Conservation (phyloP, 2,329 filamentous ascomycete genomes). For the Hansfordia pulvinata region DNA sequence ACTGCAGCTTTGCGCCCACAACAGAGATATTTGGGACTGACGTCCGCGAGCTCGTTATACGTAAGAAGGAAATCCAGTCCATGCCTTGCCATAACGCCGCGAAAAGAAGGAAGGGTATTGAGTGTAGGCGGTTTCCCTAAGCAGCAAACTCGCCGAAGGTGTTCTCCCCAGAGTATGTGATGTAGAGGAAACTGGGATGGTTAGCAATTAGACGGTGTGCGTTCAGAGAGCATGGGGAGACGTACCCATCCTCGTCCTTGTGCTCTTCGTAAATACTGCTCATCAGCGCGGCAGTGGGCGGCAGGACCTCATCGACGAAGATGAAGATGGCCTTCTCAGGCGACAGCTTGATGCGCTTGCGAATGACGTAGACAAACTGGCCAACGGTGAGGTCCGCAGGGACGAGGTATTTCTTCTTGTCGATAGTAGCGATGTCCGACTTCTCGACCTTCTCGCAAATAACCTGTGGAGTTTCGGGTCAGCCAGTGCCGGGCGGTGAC, state of each 20-base stretch:
- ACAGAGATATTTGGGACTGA: too few relatives aligned
- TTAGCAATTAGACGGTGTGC: constrained; percentile 4
- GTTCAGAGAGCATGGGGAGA: constrained; percentile 6
- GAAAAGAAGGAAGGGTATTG: neutral
- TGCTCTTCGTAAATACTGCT: constrained; percentile 99
- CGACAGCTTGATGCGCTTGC: constrained; percentile 98
- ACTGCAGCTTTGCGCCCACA: too few relatives aligned
- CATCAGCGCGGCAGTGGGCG: constrained; percentile 94
- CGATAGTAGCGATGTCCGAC: constrained; percentile 97
- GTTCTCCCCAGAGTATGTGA: constrained; percentile 99
- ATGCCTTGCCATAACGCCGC: constrained; percentile 1
- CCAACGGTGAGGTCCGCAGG: constrained; percentile 95
- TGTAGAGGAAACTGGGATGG: constrained; percentile 76
- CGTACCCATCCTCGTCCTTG: constrained; percentile 67
- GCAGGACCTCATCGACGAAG: constrained; percentile 96
- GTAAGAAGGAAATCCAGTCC: too few relatives aligned
- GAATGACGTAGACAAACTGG: constrained; percentile 99
- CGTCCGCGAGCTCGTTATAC: too few relatives aligned
- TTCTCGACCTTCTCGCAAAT: constrained; percentile 99
- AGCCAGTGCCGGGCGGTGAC: constrained; percentile 11
- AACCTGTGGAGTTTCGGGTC: constrained; percentile 41
- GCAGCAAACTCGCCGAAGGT: constrained; percentile 66
- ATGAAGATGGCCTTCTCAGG: constrained; percentile 99
- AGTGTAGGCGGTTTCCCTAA: constrained; percentile 15
- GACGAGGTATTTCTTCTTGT: constrained; percentile 99